Evolutionary conservation across 257 asterid species (phyloP).

Genomic region (Fraxinus excelsior): DNA sequence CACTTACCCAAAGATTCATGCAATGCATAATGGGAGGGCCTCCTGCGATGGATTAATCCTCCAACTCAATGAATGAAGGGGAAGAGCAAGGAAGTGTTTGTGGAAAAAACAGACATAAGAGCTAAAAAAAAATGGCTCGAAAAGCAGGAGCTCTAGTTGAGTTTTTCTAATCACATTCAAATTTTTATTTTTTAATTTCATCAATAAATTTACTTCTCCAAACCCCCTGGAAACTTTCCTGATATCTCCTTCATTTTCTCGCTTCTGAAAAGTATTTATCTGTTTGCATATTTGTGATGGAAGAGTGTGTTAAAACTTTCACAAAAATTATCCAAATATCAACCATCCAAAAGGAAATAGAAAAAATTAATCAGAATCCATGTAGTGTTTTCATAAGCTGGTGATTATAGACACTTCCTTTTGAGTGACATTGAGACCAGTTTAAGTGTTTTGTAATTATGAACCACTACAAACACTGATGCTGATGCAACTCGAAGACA

Average conservation of each 20-base stretch:
- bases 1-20: too few relatives aligned
- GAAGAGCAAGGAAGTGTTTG: slow-evolving; percentile 72
- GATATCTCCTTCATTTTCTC: slow-evolving; percentile 8
- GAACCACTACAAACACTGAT: neutral
- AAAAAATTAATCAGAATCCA: neutral
- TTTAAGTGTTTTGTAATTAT: neutral
- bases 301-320: neutral
- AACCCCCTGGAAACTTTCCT: slow-evolving; percentile 10
- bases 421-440: neutral
- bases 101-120: slow-evolving; percentile 94
- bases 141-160: slow-evolving; percentile 99
- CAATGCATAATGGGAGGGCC: too few relatives aligned
- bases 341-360: neutral
- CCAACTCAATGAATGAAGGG: too few relatives aligned
- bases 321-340: neutral
- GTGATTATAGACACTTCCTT: neutral
- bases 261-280: slow-evolving; percentile 10
- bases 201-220: slow-evolving; percentile 17
- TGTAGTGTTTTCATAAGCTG: neutral
- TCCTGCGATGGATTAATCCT: too few relatives aligned
- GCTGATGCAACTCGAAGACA: neutral
- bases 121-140: slow-evolving; percentile 99
- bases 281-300: slow-evolving; percentile 10
- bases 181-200: neutral
- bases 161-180: slow-evolving; percentile 1